These are phyloP conservation scores for Carex myosuroides DNA, from an alignment of 176 grass and related monocot species.

Conservation along the genomic window DNA sequence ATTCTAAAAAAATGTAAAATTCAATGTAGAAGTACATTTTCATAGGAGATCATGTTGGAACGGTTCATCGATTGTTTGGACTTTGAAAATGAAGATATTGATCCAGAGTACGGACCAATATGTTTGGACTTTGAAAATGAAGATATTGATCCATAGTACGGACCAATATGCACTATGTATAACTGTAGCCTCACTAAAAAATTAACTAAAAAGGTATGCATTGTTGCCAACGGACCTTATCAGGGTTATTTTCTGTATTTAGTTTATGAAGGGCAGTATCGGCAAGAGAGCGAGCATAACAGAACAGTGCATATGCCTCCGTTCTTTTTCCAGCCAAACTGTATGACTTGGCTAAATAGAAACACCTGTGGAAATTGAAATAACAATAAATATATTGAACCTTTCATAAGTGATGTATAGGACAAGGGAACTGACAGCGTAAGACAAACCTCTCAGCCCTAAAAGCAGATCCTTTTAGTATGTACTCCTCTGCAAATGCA, in stretches of 20 bases:
- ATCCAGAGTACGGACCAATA: too few relatives aligned
- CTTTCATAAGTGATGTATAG: neutral
- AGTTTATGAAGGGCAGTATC: slow-evolving; percentile 58
- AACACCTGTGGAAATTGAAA: slow-evolving; percentile 57
- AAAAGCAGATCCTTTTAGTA: slow-evolving; percentile 67
- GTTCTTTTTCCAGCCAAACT: slow-evolving; percentile 89
- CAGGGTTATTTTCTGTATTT: slow-evolving; percentile 31
- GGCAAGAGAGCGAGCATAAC: slow-evolving; percentile 55
- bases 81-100: too few relatives aligned
- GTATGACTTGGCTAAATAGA: slow-evolving; percentile 94
- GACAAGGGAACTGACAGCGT: neutral
- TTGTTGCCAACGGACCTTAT: slow-evolving; percentile 41
- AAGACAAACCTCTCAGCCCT: slow-evolving; percentile 66
- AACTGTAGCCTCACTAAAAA: too few relatives aligned
- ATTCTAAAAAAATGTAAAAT: too few relatives aligned
- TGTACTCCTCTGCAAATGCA: slow-evolving; percentile 58
- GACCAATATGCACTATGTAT: too few relatives aligned
- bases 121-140: too few relatives aligned
- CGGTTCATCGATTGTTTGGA: too few relatives aligned
- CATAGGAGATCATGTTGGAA: too few relatives aligned
- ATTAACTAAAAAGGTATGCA: neutral
- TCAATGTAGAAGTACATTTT: too few relatives aligned
- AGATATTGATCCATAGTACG: too few relatives aligned
- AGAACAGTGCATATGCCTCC: slow-evolving; percentile 84
- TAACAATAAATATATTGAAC: slow-evolving; percentile 19